A percentile compares a stretch with the other conserved stretches of the same genome.
phyloP scores from a whole-genome alignment of 768 basidiomycete genomes.

The Boletellus sp. region DNA sequence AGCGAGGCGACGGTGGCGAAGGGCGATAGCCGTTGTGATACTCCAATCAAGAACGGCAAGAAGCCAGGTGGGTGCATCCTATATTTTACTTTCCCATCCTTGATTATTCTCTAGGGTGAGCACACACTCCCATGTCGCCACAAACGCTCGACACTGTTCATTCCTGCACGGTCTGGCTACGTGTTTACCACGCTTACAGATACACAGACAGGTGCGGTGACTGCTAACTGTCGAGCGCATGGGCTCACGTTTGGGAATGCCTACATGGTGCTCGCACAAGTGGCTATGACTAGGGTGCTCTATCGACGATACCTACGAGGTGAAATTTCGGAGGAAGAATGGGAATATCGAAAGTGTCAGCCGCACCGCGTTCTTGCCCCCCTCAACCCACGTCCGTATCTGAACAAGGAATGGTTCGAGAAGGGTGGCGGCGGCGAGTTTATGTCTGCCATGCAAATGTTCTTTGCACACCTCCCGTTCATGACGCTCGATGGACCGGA shows the following conservation, averaged over 20 bases:
- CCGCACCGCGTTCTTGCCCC: slow-evolving; percentile 48
- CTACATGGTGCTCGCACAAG: slow-evolving; percentile 47
- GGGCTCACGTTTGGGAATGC: slow-evolving; percentile 50
- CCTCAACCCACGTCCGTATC: slow-evolving; percentile 47
- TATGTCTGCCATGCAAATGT: no score
- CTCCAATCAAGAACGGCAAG: slow-evolving; percentile 30
- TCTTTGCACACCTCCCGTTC: no score
- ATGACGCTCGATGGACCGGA: slow-evolving; percentile 17
- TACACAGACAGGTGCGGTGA: slow-evolving; percentile 31
- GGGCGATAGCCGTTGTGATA: slow-evolving; percentile 41
- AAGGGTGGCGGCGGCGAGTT: no score
- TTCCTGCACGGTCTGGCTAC: slow-evolving; percentile 36
- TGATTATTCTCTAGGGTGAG: slow-evolving; percentile 41
- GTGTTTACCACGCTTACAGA: slow-evolving; percentile 24
- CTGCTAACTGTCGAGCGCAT: slow-evolving; percentile 38
- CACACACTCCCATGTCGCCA: no score
- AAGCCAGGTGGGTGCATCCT: slow-evolving; percentile 31
- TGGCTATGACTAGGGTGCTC: slow-evolving; percentile 50
- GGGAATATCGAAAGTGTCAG: no score
- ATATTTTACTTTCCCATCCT: not conserved
- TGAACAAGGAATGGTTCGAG: slow-evolving; percentile 45
- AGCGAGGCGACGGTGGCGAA: slow-evolving; percentile 43
- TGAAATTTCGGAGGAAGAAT: slow-evolving; percentile 47
- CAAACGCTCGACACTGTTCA: slow-evolving; percentile 33
- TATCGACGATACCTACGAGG: slow-evolving; percentile 45